Percentiles rank a stretch among this genome's conserved stretches.
Evolutionary conservation across 2,329 filamentous ascomycete species (phyloP).

Genomic region (Trichoderma aggressivum): DNA sequence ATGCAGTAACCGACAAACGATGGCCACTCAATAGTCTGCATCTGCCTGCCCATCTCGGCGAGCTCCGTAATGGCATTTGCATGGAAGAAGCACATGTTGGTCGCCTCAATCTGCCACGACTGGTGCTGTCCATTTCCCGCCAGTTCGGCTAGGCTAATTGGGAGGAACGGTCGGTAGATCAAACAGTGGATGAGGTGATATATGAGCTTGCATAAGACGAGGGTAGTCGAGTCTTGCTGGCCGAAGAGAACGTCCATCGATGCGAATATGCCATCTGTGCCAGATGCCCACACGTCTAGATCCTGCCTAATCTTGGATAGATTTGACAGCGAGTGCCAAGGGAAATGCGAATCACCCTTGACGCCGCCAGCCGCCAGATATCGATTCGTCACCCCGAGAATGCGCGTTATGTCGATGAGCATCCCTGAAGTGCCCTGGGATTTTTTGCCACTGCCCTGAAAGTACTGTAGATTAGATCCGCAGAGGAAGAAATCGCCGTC

Average conservation of each 20-base stretch:
- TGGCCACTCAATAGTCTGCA: conserved; percentile 76
- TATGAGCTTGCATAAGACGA: conserved; percentile 80
- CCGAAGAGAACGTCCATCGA: conserved; percentile 73
- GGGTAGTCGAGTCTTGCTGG: conserved; percentile 71
- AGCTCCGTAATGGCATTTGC: conserved; percentile 84
- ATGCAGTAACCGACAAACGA: conserved; percentile 85
- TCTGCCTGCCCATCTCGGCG: conserved; percentile 72
- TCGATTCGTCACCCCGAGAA: conserved; percentile 77
- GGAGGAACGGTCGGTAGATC: conserved; percentile 82
- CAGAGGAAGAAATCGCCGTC: conserved; percentile 81
- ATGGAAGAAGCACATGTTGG: conserved; percentile 80
- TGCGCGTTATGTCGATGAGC: conserved; percentile 79
- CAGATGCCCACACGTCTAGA: conserved; percentile 79
- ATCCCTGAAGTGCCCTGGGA: conserved; percentile 74
- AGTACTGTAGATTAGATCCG: conserved; percentile 72
- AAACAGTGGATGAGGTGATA: conserved; percentile 86
- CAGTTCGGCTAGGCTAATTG: conserved; percentile 77
- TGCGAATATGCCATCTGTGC: conserved; percentile 74
- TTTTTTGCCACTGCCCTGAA: conserved; percentile 65
- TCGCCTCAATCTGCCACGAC: conserved; percentile 89
- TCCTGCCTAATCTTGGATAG: conserved; percentile 83
- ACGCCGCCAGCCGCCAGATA: conserved; percentile 83
- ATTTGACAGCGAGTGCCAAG: conserved; percentile 83
- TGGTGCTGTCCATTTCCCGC: conserved; percentile 79
- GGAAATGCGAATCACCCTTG: conserved; percentile 86